Evolutionary conservation across 192 early-diverging fungal species (phyloP).

Genomic region (Coemansia erecta): DNA sequence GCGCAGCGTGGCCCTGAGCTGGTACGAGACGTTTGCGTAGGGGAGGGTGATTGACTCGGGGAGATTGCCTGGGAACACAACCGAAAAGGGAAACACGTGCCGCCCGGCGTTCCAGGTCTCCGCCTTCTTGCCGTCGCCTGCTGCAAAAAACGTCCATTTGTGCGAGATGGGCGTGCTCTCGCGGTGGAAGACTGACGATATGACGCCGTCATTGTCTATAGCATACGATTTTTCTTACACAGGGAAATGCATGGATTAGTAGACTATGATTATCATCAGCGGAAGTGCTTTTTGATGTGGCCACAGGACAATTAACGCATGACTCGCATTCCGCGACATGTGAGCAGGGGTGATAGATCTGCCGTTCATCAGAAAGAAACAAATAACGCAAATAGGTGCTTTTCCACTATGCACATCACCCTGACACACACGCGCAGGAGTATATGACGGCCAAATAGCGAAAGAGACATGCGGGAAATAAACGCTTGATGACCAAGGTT

Average conservation of each 20-base stretch:
- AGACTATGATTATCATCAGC: background rate
- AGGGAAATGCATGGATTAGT: background rate
- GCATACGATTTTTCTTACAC: background rate
- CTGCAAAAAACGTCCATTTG: conserved; percentile 45
- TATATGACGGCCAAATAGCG: too few relatives aligned
- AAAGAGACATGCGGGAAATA: too few relatives aligned
- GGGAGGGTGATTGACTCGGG: conserved; percentile 46
- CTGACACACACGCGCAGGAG: too few relatives aligned
- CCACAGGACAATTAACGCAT: conserved; percentile 1
- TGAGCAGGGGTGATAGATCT: background rate
- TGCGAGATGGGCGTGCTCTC: conserved; percentile 40
- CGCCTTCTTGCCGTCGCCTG: conserved; percentile 33
- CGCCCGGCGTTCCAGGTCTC: conserved; percentile 50
- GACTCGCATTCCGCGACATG: background rate
- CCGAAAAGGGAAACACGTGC: conserved; percentile 47
- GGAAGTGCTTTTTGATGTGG: background rate
- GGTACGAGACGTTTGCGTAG: conserved; percentile 46
- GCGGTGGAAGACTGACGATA: conserved; percentile 41
- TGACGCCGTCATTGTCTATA: conserved; percentile 42
- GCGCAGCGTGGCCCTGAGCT: conserved; percentile 44
- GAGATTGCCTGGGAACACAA: conserved; percentile 43
- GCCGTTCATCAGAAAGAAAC: background rate
- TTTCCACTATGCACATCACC: too few relatives aligned
- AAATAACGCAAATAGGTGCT: background rate
- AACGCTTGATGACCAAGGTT: too few relatives aligned